phyloP scores from a whole-genome alignment of 129 eudicot species.

The Flaveria brownii region DNA sequence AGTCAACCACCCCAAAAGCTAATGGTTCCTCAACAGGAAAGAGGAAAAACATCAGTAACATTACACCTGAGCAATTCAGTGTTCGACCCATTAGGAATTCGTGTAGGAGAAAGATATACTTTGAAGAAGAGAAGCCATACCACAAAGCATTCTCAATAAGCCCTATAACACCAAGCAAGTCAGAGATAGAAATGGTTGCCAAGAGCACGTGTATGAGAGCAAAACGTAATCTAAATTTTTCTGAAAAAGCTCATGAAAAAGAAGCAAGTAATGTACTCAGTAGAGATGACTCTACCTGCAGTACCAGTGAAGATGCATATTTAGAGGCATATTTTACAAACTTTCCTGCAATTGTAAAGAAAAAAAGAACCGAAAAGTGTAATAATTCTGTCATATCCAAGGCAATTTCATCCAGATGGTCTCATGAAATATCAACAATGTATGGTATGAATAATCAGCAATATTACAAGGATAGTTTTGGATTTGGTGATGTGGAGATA shows the following conservation, averaged over 20 bases:
- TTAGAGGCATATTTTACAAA: constrained; percentile 43
- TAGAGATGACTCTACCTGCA: constrained; percentile 41
- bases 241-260: constrained; percentile 50
- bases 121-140: constrained; percentile 37
- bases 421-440: constrained; percentile 9
- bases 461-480: constrained; percentile 24
- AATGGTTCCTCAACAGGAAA: constrained; percentile 37
- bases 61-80: constrained; percentile 22
- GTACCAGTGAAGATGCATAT: constrained; percentile 43
- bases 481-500: constrained; percentile 33
- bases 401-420: constrained; percentile 35
- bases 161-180: constrained; percentile 37
- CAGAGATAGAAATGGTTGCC: constrained; percentile 17
- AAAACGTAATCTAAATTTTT: constrained; percentile 56
- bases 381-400: constrained; percentile 33
- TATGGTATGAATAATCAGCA: constrained; percentile 25
- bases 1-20: constrained; percentile 46
- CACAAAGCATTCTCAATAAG: constrained; percentile 18
- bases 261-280: constrained; percentile 30
- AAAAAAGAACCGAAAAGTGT: constrained; percentile 64
- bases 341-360: constrained; percentile 61
- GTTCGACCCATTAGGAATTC: constrained; percentile 38
- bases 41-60: constrained; percentile 47
- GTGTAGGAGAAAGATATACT: constrained; percentile 65
- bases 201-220: constrained; percentile 48